phyloP scores from a whole-genome alignment of 371 early-diverging fungal species.

The Mucor lusitanicus region DNA sequence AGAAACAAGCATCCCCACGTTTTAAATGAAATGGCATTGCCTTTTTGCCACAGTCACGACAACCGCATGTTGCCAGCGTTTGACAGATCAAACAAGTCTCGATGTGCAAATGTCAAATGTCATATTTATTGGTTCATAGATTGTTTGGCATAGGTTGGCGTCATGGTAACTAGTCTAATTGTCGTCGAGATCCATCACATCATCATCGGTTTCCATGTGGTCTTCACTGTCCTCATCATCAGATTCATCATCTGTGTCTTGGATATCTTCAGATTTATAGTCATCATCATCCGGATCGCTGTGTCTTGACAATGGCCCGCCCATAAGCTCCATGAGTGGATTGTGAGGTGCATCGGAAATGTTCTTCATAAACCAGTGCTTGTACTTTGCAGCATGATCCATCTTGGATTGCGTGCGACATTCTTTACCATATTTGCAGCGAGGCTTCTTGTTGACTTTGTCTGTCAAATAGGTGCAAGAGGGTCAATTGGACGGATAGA shows the following conservation, averaged over 20 bases:
- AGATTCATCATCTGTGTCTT: neutral
- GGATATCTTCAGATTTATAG: neutral
- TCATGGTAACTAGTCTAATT: neutral
- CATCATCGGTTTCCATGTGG: constrained; percentile 19
- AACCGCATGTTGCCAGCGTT: neutral
- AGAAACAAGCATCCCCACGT: neutral
- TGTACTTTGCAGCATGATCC: constrained; percentile 41
- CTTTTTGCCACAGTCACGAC: neutral
- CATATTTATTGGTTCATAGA: neutral
- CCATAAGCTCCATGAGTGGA: neutral
- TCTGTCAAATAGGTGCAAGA: neutral
- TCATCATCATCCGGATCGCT: neutral
- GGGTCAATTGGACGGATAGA: too few species aligned
- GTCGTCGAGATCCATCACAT: neutral
- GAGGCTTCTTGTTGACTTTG: constrained; percentile 13
- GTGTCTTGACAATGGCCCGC: neutral
- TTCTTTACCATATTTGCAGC: constrained; percentile 48
- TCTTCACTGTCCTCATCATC: constrained; percentile 14
- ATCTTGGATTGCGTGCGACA: constrained; percentile 37
- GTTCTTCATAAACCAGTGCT: constrained; percentile 40
- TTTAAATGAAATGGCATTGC: neutral
- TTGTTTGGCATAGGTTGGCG: neutral
- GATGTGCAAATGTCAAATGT: neutral
- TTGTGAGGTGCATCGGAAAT: neutral
- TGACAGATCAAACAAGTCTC: neutral